Evolutionary conservation across 371 early-diverging fungal genomes (phyloP).

Genomic region (Syncephalastrum contaminatum): DNA sequence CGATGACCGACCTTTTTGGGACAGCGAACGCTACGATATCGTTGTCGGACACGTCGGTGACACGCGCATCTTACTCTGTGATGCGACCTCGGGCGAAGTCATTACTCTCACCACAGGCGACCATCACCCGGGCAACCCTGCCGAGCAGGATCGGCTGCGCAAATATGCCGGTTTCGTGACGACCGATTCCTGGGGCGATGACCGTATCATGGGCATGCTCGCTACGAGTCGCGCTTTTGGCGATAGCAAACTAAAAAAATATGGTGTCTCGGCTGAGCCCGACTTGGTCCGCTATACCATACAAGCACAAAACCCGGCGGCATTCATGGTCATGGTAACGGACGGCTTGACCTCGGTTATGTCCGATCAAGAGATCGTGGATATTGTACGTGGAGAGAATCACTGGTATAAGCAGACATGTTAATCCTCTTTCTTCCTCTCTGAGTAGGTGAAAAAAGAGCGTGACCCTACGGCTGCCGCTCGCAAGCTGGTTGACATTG

Average conservation of each 20-base stretch:
- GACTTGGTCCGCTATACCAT: conserved; percentile 55
- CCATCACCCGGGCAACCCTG: conserved; percentile 63
- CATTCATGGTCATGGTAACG: conserved; percentile 54
- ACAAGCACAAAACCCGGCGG: conserved; percentile 36
- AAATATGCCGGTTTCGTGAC: conserved; percentile 65
- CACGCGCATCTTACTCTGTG: conserved; percentile 60
- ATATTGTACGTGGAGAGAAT: conserved; percentile 51
- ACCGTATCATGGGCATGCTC: conserved; percentile 66
- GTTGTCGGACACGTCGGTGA: conserved; percentile 66
- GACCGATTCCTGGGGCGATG: conserved; percentile 79
- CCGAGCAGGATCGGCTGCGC: conserved; percentile 55
- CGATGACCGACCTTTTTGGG: conserved; percentile 60
- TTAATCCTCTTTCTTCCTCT: neutral
- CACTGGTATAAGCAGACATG: neutral
- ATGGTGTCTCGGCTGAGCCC: conserved; percentile 76
- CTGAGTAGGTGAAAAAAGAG: conserved; percentile 52
- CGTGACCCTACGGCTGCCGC: conserved; percentile 60
- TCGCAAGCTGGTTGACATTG: conserved; percentile 59
- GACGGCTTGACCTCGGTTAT: conserved; percentile 77
- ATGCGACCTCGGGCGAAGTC: conserved; percentile 51
- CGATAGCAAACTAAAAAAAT: conserved; percentile 68
- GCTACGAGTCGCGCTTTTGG: conserved; percentile 78
- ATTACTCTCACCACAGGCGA: conserved; percentile 56
- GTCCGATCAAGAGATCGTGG: conserved; percentile 79
- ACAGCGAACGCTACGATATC: conserved; percentile 52